A percentile compares a stretch with the other conserved stretches of the same genome.
Conservation (phyloP, 2,329 filamentous ascomycete species). For the Alternaria rosae region DNA sequence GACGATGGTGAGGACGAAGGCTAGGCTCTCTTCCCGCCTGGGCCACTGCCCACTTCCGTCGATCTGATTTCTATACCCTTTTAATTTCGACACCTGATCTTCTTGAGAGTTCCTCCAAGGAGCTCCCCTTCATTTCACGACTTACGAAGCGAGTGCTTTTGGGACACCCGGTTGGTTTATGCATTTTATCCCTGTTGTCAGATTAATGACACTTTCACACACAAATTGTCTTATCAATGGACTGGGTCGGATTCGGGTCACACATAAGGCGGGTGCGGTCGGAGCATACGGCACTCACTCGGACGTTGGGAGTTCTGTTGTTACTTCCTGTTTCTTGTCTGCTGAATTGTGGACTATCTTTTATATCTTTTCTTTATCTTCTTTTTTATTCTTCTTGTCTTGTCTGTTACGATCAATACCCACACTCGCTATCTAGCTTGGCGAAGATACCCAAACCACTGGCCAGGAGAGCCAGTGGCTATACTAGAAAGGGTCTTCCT, state of each 20-base stretch:
- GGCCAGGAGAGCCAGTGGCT: conserved; percentile 29
- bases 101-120: conserved; percentile 27
- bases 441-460: conserved; percentile 29
- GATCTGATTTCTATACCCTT: conserved; percentile 25
- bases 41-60: neutral
- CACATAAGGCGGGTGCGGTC: conserved; percentile 32
- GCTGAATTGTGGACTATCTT: conserved; percentile 18
- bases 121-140: conserved; percentile 40
- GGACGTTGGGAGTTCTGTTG: conserved; percentile 8
- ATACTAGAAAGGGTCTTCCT: conserved; percentile 48
- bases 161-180: conserved; percentile 35
- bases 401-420: conserved; percentile 22
- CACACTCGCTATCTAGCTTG: conserved; percentile 39
- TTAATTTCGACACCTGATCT: conserved; percentile 31
- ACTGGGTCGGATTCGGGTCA: conserved; percentile 27
- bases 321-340: conserved; percentile 14
- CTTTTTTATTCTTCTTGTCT: conserved; percentile 9
- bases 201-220: conserved; percentile 31
- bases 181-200: conserved; percentile 42
- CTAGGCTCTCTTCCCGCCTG: conserved; percentile 19
- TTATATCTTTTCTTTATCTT: conserved; percentile 7
- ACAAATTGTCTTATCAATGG: conserved; percentile 45
- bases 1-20: conserved; percentile 61
- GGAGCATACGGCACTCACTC: conserved; percentile 26
- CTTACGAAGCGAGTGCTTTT: conserved; percentile 51